Evolutionary conservation across 495 filamentous ascomycete genomes (phyloP), one percentile per base, ranked within the genome.

Genomic region (Wilcoxina mikolae): DNA sequence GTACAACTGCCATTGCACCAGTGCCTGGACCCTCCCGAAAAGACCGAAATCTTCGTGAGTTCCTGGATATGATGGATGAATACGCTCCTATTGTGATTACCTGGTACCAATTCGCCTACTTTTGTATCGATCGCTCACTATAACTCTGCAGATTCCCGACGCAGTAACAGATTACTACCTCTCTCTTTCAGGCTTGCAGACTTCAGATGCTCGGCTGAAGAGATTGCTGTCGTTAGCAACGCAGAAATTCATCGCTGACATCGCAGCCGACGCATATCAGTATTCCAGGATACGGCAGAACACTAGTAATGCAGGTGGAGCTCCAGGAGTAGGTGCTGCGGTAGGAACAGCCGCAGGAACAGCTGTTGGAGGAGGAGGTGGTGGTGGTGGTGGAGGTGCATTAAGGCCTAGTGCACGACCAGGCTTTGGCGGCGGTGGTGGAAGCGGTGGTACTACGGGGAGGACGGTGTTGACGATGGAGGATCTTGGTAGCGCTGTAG

Each of bases 121-220:
- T 17, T 12, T 5, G 17, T 29, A 23, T 38, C 11, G 50, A 28
- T 24, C 43, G n/a, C 43, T 17, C n/a, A 18, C 11, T 11, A 12
- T 18, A 12, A 23, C 12, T 42, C 45, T 41, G 18, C 63, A 96
- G 90, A 96, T 98, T 58, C 91, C 91, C 45, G 91, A 98, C 69
- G 91, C 91, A 10, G 90, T 98, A 27, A 96, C 88, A 60, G 81
- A 91, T 63, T 94, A 95, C 76, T 96, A 96, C 75, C 86, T 96
- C 70, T 90, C 89, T 15, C 81, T 91, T 60, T 87, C 87, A 64
- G 91, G 91, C 51, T 84, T 95, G 9, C 87, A 89, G 17, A 88
- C 91, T 3, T 83, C 86, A 18, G 84, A 94, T 56, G 80, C 81
- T 25, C 85, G 84, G 49, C 83, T 98, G 20, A 84, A 89, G 5